Base-by-base conservation (phyloP, 768 basidiomycete genomes). In the Phanerochaete carnosa region DNA sequence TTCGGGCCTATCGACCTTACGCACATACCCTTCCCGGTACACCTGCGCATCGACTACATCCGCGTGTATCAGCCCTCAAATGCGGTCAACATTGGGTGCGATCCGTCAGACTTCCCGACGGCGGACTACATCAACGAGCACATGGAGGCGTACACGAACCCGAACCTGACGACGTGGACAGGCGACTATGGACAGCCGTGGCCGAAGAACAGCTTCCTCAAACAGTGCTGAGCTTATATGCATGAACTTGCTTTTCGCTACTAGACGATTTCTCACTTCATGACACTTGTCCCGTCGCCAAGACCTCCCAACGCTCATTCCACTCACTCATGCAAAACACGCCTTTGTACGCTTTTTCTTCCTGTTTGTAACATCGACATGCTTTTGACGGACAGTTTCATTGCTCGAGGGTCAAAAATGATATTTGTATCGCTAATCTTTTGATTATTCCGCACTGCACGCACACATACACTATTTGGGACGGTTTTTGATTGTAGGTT, bases 41-140 rank as follows among this genome's bases (percentile, higher is more conserved):
- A 77, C 71, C 87, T 97, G 91, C 78, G 76, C 51, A 78, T 96
- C 45, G 93, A 97, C 70, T 97, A 89, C 76, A 85, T 98, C 57
- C 85, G 95, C 25, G 91, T 98, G 8, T 98, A 97, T 73, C 95
- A 97, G 70, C 84, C 84, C 2, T 76, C 80, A 68, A 72, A 83
- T 62, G 70, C 80, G 30, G 79, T 84, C 59, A 95, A 94, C 70
- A 80, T 93, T 55, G 94, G 95, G 16, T 98, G 95, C 69, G 87
- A 91, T 69, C 95, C 95, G 13, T 68, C 74, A 47, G 81, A 84
- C 46, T 89, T 83, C 71, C 95, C 96, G 0, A 98, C 96, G 0
- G 74, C 81, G 53, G 79, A 80, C 13, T 98, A 98, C 72, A 98
- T 96, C 71, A 76, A 88, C 51, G 78, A 76, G 57, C 82, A 84